phyloP scores from a whole-genome alignment of 2,329 filamentous ascomycete species.

The Thelonectria blattea region DNA sequence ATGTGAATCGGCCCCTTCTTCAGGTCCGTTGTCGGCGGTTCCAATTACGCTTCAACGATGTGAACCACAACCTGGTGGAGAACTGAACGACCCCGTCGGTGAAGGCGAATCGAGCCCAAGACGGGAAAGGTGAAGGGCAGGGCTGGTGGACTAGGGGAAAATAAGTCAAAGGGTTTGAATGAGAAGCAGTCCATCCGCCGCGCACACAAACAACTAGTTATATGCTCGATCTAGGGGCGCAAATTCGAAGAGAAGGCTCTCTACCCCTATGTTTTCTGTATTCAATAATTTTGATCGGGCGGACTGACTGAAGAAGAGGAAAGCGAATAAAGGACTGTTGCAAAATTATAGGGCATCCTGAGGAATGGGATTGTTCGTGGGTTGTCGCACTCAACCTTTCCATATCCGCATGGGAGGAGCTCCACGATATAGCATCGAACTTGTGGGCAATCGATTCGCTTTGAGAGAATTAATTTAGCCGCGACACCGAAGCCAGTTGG shows the following conservation, averaged over 20 bases:
- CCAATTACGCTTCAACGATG: constrained; percentile 16
- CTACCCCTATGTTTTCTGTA: no score
- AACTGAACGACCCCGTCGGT: not conserved
- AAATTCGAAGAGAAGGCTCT: no score
- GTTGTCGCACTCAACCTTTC: not conserved
- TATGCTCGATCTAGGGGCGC: no score
- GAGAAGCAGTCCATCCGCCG: no score
- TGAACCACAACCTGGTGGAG: not conserved
- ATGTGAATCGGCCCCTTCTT: not conserved
- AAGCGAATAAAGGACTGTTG: not conserved
- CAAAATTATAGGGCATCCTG: not conserved
- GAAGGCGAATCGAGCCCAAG: not conserved
- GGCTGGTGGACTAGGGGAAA: not conserved
- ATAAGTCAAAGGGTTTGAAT: not conserved
- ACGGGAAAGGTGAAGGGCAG: not conserved
- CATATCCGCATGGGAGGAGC: not conserved
- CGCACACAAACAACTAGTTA: no score
- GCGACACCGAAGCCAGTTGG: not conserved
- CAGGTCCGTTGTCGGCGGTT: constrained; percentile 32
- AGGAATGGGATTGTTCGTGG: not conserved
- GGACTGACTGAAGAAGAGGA: no score
- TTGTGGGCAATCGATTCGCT: not conserved
- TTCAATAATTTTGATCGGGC: no score
- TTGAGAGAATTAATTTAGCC: constrained; percentile 1
- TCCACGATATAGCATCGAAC: not conserved